Base-by-base conservation (phyloP, 257 asterid genomes). In the Ajuga chamaepitys region DNA sequence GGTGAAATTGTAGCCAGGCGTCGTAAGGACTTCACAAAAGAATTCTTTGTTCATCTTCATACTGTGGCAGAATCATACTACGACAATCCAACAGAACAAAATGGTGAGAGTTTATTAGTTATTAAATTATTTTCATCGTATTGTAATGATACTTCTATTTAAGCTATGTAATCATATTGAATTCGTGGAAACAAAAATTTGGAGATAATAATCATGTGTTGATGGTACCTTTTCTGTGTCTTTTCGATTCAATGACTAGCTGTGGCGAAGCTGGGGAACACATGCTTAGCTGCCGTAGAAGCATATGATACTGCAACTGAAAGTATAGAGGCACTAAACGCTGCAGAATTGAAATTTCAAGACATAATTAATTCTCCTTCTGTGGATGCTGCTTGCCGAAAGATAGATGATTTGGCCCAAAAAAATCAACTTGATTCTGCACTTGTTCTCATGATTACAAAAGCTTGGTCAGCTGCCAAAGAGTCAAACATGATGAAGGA, bases 381-480 rank as follows among this genome's bases (percentile, higher is more conserved):
- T 4, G 69, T 94, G 32, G 95, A 85, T 77, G 95, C 86, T 72
- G 95, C 97, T 70, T 86, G 95, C 76, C 78, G 80, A 79, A 90
- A 94, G 78, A 94, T 94, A 64, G 99, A 90, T 73, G 81, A 77
- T 75, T 76, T 90, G 79, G 99, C 96, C 7, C 86, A 80, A 59
- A 88, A 84, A 74, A 88, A 88, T 73, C 88, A 90, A 78, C 90
- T 94, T 34, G 97, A 90, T 73, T 81, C 99, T 0, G 92, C 97
- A 21, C 63, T 94, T 68, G 92, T 83, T 58, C 95, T 89, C 76
- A 82, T 88, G 95, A 80, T 85, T 64, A 73, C 95, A 22, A 94
- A 94, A 79, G 97, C 97, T 67, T 94, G 99, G 99, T 83, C 99
- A 32, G 91, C 91, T 72, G 91, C 97, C 68, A 94, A 94, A 78